Evolutionary conservation across 805 yeast species (phyloP).

Genomic region (Metschnikowia noctiluminum): DNA sequence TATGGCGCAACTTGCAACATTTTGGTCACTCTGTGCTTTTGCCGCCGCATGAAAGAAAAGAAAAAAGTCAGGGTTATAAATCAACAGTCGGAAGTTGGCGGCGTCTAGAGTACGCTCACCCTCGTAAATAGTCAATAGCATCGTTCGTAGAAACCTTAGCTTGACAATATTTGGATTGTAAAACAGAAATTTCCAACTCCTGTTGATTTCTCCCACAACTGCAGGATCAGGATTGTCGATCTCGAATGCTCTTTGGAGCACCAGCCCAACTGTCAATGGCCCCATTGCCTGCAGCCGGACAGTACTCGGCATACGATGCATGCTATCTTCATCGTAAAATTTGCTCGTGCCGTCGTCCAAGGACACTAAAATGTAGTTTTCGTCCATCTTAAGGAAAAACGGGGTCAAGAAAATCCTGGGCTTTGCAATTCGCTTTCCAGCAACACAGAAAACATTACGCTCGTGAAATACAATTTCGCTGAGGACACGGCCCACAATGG

Average conservation of each 20-base stretch:
- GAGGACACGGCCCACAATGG: conserved; percentile 13
- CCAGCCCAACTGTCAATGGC: conserved; percentile 1
- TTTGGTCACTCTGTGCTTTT: background rate
- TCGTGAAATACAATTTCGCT: conserved; percentile 10
- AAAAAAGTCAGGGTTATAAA: conserved; percentile 10
- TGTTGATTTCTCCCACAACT: background rate
- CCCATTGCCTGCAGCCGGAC: background rate
- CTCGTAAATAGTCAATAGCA: conserved; percentile 7
- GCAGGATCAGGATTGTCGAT: background rate
- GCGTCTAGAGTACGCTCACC: background rate
- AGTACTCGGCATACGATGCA: conserved; percentile 6
- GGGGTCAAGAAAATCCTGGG: conserved; percentile 3
- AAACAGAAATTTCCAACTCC: conserved; percentile 6
- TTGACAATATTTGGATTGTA: conserved; percentile 11
- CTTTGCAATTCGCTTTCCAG: background rate
- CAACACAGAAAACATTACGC: background rate
- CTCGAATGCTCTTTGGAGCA: conserved; percentile 10
- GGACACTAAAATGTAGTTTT: conserved; percentile 8
- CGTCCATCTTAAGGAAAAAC: conserved; percentile 8
- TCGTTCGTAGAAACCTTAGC: conserved; percentile 14
- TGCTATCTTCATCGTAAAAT: conserved; percentile 4
- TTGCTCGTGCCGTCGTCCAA: conserved; percentile 2
- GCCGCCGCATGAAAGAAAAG: conserved; percentile 10
- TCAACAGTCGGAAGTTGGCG: conserved; percentile 5
- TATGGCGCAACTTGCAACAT: background rate